A percentile compares a stretch with the other conserved stretches of the same genome.
Evolutionary conservation across 108 stramenopile species (phyloP).

Genomic region (Parietichytrium sp.): DNA sequence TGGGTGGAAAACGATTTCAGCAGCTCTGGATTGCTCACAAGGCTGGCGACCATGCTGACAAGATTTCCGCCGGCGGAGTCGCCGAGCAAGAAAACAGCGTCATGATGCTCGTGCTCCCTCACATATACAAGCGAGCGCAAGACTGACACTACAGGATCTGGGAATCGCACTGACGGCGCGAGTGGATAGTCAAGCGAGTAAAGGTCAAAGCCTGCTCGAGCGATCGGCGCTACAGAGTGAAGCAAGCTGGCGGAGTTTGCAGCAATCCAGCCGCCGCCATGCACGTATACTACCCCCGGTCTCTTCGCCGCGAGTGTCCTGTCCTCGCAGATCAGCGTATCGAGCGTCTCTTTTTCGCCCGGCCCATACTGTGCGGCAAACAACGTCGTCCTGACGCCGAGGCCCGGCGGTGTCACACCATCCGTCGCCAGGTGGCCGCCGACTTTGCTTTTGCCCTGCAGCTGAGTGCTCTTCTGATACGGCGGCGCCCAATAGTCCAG

Average conservation of each 20-base stretch:
- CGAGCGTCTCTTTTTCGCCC: background rate
- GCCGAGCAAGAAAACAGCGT: background rate
- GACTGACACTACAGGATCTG: background rate
- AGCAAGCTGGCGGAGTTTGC: constrained; percentile 17
- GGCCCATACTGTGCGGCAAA: constrained; percentile 23
- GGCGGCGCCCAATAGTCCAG: constrained; percentile 23
- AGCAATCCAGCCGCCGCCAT: constrained; percentile 39
- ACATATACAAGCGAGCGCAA: background rate
- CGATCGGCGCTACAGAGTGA: constrained; percentile 25
- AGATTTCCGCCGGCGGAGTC: constrained; percentile 33
- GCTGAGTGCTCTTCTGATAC: background rate
- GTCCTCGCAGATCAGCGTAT: constrained; percentile 25
- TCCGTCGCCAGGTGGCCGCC: constrained; percentile 3
- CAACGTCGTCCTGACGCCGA: constrained; percentile 24
- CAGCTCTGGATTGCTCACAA: background rate
- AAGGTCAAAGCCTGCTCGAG: background rate
- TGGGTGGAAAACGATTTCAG: background rate
- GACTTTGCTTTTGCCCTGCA: constrained; percentile 11
- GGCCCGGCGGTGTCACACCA: constrained; percentile 29
- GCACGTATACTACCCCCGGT: background rate
- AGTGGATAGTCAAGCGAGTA: constrained; percentile 25
- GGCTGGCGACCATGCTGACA: background rate
- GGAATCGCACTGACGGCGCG: constrained; percentile 1
- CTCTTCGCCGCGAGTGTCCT: background rate
- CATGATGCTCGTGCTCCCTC: background rate